Evolutionary conservation across 768 basidiomycete genomes (phyloP), one percentile per base, ranked within the genome.

Genomic region (Tylopilus balloui): DNA sequence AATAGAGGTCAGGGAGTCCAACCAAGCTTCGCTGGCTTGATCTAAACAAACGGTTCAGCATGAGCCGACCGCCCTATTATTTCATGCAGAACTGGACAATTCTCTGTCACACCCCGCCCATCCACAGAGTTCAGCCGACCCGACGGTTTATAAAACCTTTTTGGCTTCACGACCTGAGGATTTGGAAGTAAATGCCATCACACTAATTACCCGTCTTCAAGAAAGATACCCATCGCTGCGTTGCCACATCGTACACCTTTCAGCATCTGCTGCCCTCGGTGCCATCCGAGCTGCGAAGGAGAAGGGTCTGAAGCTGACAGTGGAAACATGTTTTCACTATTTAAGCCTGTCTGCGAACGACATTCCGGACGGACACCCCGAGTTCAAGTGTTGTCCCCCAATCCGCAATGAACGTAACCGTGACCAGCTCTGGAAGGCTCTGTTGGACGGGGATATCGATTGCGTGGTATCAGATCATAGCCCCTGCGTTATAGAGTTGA

Each of bases 281-380:
- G 56, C 80, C 32, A 81, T 98, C 51, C 79, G 80, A 35, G 73
- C 78, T 40, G 92, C 93, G 4, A 83, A 76, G 58, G 64, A 71
- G 1, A 70, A 78, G 1, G 81, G 86, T 0, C 68, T 81, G 28
- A 83, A 84, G 9, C 71, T 99, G 44, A 92, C 92, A 0, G 90
- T 92, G 42, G 95, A 99, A 74, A 99, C 95, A 1, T 97, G 94
- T 68, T 97, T 95, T 71, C 95, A 99, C 68, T 99, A 99, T 71
- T 81, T 97, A 19, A 83, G 83, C 57, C 79, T 96, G 8, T 73
- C 78, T 34, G 77, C 92, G 0, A 78, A 82, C 46, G 69, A 79
- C 40, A 85, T 96, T 50, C 91, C 90, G 6, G 64, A 77, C 48
- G 86, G 86, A 10, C 79, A 70, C 20, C 85, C 93, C 42, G 84